Evolutionary conservation across 352 stramenopile species (phyloP).

Genomic region (Globisporangium nunn): DNA sequence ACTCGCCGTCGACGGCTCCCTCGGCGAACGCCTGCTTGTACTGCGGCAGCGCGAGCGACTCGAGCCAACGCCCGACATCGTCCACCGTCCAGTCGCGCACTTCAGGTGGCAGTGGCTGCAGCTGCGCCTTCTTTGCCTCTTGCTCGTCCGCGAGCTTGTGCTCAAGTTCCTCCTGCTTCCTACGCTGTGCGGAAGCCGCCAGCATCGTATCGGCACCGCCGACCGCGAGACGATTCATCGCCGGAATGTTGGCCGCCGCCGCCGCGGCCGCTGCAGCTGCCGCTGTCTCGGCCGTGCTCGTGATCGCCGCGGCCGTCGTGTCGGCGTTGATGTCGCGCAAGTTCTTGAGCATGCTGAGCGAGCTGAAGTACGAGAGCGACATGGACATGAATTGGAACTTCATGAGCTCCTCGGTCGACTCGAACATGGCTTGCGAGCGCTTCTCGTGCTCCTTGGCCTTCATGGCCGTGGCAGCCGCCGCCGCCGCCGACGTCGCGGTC

Average conservation of each 20-base stretch:
- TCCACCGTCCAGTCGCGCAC: conserved; percentile 83
- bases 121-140: conserved; percentile 35
- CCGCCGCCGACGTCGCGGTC: conserved; percentile 87
- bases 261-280: conserved; percentile 80
- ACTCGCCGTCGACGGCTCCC: conserved; percentile 87
- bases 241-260: conserved; percentile 83
- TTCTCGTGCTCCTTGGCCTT: conserved; percentile 90
- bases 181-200: conserved; percentile 45
- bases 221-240: conserved; percentile 62
- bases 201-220: conserved; percentile 57
- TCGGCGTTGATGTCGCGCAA: conserved; percentile 92
- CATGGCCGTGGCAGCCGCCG: conserved; percentile 83
- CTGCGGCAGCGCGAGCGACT: conserved; percentile 84
- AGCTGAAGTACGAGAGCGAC: conserved; percentile 93
- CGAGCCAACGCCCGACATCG: conserved; percentile 90
- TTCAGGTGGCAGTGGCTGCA: conserved; percentile 67
- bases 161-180: conserved; percentile 74
- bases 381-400: conserved; percentile 97
- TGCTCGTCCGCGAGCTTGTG: conserved; percentile 48
- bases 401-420: conserved; percentile 92
- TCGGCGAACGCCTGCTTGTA: conserved; percentile 90
- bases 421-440: conserved; percentile 87
- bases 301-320: conserved; percentile 84
- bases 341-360: conserved; percentile 93
- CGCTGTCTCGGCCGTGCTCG: conserved; percentile 83